phyloP scores from a whole-genome alignment of 257 asterid species.

The Salvia rosmarinus region DNA sequence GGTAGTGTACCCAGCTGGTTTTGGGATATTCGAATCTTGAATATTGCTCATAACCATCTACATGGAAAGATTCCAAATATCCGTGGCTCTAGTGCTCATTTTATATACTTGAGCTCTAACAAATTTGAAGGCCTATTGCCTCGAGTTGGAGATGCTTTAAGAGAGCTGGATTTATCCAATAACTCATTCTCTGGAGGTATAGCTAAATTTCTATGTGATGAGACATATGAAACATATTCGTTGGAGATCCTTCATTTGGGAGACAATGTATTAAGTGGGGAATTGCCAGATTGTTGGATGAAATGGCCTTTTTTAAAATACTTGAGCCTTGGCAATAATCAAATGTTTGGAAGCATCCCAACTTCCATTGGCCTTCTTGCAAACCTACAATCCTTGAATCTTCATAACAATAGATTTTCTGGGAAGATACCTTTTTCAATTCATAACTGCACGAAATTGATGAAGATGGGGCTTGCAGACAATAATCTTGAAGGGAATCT shows the following conservation, averaged over 20 bases:
- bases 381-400: constrained; percentile 18
- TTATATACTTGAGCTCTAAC: constrained; percentile 37
- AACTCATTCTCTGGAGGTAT: constrained; percentile 29
- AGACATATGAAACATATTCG: not conserved
- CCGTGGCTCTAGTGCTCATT: too few species aligned
- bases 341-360: constrained; percentile 40
- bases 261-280: constrained; percentile 33
- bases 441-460: constrained; percentile 28
- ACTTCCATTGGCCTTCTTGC: constrained; percentile 31
- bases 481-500: constrained; percentile 31
- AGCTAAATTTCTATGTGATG: constrained; percentile 33
- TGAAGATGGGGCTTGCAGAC: constrained; percentile 29
- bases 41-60: not conserved
- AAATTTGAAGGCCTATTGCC: constrained; percentile 41
- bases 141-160: not conserved
- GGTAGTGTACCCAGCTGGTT: not conserved
- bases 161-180: constrained; percentile 34
- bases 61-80: not conserved
- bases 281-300: constrained; percentile 45
- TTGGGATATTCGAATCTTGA: not conserved
- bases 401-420: constrained; percentile 29
- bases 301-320: constrained; percentile 12
- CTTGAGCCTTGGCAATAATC: constrained; percentile 36
- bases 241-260: constrained; percentile 29
- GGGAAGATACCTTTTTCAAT: constrained; percentile 36